Percentiles rank a stretch among this genome's conserved stretches.
These are phyloP conservation scores for Termitomyces sp. DNA, from an alignment of 768 basidiomycete genomes.

Conservation along the genomic window DNA sequence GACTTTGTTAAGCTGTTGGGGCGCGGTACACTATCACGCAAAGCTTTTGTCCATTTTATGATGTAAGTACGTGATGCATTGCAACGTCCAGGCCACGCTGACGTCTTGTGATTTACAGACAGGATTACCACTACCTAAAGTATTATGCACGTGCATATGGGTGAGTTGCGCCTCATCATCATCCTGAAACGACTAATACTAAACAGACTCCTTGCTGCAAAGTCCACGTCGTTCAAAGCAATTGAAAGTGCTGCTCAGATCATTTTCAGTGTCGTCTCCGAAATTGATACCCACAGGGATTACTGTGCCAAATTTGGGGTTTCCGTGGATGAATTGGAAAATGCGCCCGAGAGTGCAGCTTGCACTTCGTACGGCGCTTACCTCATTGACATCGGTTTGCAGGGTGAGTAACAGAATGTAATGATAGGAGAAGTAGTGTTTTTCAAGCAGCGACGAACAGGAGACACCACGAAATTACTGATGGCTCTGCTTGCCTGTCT, in stretches of 20 bases:
- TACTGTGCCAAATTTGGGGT: conserved; percentile 75
- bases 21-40: conserved; percentile 56
- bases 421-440: not conserved
- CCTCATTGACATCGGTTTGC: conserved; percentile 72
- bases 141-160: conserved; percentile 84
- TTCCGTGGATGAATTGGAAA: conserved; percentile 50
- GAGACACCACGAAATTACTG: conserved; percentile 66
- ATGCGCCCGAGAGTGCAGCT: conserved; percentile 58
- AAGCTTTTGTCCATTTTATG: conserved; percentile 81
- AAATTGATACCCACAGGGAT: conserved; percentile 65
- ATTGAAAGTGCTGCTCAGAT: conserved; percentile 63
- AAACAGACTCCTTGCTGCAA: conserved; percentile 70
- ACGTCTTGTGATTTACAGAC: conserved; percentile 34
- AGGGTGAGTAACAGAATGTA: conserved; percentile 34
- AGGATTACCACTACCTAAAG: conserved; percentile 77
- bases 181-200: not conserved
- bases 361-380: conserved; percentile 88
- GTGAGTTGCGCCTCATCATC: conserved; percentile 28
- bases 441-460: conserved; percentile 23
- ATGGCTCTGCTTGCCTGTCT: conserved; percentile 84
- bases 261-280: conserved; percentile 58
- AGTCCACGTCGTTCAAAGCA: conserved; percentile 57
- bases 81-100: not conserved
- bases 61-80: conserved; percentile 43
- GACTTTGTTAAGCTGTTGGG: conserved; percentile 79